Base-by-base conservation (phyloP, 2,329 filamentous ascomycete genomes). In the Penicillium sp. region DNA sequence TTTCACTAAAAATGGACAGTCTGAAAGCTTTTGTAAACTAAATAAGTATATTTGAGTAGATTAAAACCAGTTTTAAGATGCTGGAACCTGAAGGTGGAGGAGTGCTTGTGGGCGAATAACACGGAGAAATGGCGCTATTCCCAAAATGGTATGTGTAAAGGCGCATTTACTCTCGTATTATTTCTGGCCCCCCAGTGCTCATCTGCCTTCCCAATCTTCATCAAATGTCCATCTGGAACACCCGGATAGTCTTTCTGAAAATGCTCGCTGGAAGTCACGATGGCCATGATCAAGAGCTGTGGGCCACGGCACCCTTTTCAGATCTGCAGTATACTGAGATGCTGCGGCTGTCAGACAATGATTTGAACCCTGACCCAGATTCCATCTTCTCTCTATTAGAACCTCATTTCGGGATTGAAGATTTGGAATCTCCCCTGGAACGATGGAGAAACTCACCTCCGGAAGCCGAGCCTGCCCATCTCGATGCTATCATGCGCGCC, bases 371-470 rank as follows among this genome's bases (percentile, higher is more conserved):
- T 6, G 35, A 41, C 11, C 35, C 35, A 1, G 35, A 41, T 41
- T 41, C 35, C 6, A 41, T 41, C 13, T 41, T 41, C 15, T 41
- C 46, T 29, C 46, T 47, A 13, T 3, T 11, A 41, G 35, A 41
- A 13, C 11, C 35, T 41, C 35, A 41, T 15, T 13, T 41, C 15
- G 35, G 15, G 15, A 15, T 15, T 15, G 35, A 13, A 41, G 15
- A 9, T 29, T 4, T n/a, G 86, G 70, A 84, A 85, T 71, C 35
- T 13, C 86, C 86, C 6, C 78, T 88, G 67, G 85, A 88, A 74
- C 76, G 86, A 79, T 88, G 86, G 86, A 81, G 86, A 70, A 79
- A 85, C 69, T 87, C 85, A 65, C 86, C 86, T 35, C 86, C 86
- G 30, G 85, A 88, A 75, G 81, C 86, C 76, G 86, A 88, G 80